Percentiles rank a stretch among this genome's conserved stretches.
phyloP scores from a whole-genome alignment of 1,284 basidiomycete genomes.

The Trametes pubescens region DNA sequence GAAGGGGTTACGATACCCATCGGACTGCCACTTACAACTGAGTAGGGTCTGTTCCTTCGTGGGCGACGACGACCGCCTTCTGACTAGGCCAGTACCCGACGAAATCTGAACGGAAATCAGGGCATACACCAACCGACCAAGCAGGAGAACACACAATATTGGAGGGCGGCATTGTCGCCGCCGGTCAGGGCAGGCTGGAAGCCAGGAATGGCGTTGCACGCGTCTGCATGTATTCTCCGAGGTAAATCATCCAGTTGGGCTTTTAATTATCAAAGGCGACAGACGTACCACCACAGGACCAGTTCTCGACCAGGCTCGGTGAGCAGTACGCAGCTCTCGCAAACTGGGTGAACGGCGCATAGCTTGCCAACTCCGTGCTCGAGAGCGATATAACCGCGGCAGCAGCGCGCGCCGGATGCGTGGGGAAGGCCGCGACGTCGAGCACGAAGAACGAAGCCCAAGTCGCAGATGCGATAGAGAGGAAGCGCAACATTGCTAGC shows the following conservation, averaged over 20 bases:
- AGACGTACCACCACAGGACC: slow-evolving; percentile 54
- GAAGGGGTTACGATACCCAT: background rate
- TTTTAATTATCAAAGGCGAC: background rate
- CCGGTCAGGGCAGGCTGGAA: slow-evolving; percentile 54
- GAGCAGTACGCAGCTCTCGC: slow-evolving; percentile 61
- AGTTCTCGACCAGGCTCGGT: slow-evolving; percentile 46
- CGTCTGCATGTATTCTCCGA: slow-evolving; percentile 30
- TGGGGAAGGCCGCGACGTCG: slow-evolving; percentile 13
- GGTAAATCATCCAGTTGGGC: background rate
- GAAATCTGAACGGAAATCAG: slow-evolving; percentile 44
- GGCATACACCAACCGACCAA: background rate
- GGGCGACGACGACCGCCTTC: slow-evolving; percentile 56
- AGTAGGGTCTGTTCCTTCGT: slow-evolving; percentile 61
- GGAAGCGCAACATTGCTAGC: slow-evolving; percentile 25
- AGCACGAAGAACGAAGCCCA: slow-evolving; percentile 18
- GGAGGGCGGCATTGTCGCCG: slow-evolving; percentile 55
- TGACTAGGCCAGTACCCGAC: slow-evolving; percentile 56
- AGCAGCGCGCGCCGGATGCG: slow-evolving; percentile 7
- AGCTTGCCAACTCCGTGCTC: slow-evolving; percentile 38
- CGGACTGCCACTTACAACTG: slow-evolving; percentile 46
- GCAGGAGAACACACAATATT: slow-evolving; percentile 47
- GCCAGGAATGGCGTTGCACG: slow-evolving; percentile 51
- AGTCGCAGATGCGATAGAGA: slow-evolving; percentile 15
- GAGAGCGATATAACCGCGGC: slow-evolving; percentile 12
- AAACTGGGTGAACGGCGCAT: slow-evolving; percentile 56